Base-by-base conservation (phyloP, 2,329 filamentous ascomycete genomes). In the Scedosporium dehoogii region DNA sequence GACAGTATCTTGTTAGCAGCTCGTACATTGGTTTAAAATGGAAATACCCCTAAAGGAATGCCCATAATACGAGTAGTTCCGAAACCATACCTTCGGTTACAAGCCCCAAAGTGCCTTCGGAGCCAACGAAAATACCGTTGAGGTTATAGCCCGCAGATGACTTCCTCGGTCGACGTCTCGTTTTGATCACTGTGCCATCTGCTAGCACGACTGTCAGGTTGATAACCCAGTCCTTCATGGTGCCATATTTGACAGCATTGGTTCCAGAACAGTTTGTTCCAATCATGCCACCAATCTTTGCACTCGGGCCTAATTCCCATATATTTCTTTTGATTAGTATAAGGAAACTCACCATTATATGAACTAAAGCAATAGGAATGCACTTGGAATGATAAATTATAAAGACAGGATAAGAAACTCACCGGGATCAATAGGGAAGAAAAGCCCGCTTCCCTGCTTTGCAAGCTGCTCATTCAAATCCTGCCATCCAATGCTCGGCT, bases 401-500 rank as follows among this genome's bases (percentile, higher is more conserved):
- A 2, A 46, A 5, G 18, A 60, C 6, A 55, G 21, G 14, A n/a
- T 6, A 14, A 9, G 29, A 23, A n/a, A 72, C 77, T 65, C 67
- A 72, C 90, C 90, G 12, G 92, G 92, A 69, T 97, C 92, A 12
- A 96, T 87, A 1, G 92, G 92, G 71, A 96, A 96, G 76, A 96
- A 96, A 1, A 97, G 82, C 0, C 90, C 90, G 3, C 84, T 87
- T 46, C 84, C 80, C 73, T 88, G 84, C 69, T 89, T 85, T 58
- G 85, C 80, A 56, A 87, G 72, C 68, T 84, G 76, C 66, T 88
- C 85, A 69, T 97, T 97, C 63, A 97, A 76, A 60, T 89, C 85
- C 82, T 96, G 92, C 92, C 92, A 97, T n/a, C 89, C 88, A 9
- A 97, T 87, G 6, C 89, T 90, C 3, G 92, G 92, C 72, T 97